phyloP scores from a whole-genome alignment of 2,329 filamentous ascomycete genomes.

The Orbilia quercus region DNA sequence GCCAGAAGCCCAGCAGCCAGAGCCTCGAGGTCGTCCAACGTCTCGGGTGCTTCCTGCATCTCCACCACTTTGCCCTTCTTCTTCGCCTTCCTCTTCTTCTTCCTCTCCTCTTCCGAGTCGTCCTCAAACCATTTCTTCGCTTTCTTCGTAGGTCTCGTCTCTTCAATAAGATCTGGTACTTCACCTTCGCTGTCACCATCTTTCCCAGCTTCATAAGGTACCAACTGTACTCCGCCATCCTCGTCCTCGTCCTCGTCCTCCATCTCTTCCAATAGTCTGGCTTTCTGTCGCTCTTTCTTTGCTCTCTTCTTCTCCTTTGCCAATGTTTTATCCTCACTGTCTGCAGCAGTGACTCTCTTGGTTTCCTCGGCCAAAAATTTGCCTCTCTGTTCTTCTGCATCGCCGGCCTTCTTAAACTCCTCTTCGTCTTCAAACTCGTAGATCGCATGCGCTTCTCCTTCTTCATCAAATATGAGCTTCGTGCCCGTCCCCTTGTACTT shows the following conservation, averaged over 20 bases:
- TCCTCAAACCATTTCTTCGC: constrained; percentile 84
- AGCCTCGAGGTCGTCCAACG: constrained; percentile 77
- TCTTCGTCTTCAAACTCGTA: constrained; percentile 91
- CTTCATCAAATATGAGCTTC: constrained; percentile 91
- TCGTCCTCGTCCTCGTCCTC: constrained; percentile 62
- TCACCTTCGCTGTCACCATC: constrained; percentile 60
- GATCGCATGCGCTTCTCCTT: constrained; percentile 82
- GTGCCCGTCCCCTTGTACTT: constrained; percentile 88
- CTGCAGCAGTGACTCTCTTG: constrained; percentile 76
- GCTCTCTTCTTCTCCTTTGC: constrained; percentile 81
- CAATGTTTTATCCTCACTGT: constrained; percentile 82
- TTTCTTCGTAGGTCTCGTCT: constrained; percentile 69
- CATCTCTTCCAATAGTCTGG: constrained; percentile 69
- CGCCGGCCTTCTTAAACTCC: constrained; percentile 78
- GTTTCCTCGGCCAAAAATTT: constrained; percentile 82
- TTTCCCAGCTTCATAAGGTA: constrained; percentile 55
- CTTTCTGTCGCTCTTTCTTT: constrained; percentile 79
- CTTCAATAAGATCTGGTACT: constrained; percentile 61
- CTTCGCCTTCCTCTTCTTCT: constrained; percentile 64
- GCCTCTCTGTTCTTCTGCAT: constrained; percentile 78
- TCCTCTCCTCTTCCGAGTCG: constrained; percentile 70
- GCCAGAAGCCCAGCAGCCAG: constrained; percentile 77
- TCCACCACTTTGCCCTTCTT: constrained; percentile 65
- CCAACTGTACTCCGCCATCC: constrained; percentile 48
- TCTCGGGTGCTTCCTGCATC: constrained; percentile 70